Evolutionary conservation across 1,284 basidiomycete species (phyloP), one percentile per base, ranked within the genome.

Genomic region (Pascua sp.): DNA sequence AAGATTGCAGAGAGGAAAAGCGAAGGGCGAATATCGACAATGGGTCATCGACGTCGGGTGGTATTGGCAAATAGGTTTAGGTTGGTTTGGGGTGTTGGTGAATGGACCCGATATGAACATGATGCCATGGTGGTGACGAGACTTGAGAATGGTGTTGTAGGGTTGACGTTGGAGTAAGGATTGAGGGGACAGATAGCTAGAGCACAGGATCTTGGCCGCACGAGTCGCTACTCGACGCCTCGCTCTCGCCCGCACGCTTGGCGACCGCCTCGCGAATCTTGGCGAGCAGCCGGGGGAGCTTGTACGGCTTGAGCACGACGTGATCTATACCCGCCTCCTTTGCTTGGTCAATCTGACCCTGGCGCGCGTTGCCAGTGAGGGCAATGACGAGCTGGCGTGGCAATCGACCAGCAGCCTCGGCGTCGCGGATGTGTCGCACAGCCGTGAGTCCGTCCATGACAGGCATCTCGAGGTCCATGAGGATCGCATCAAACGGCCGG

Each of bases 401-500:
- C 12, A 63, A 53, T 1, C 50, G 46, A 1, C 75, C 73, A 0
- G 54, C 55, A 4, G 51, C 53, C 59, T 78, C 76, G 40, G 53
- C 39, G 24, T 52, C 44, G 18, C 77, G 56, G 15, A 77, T 66
- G 49, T 68, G 64, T 11, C 63, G 51, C 10, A 75, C 59, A 2
- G 74, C 71, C 2, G 72, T 73, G 11, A 77, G 57, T 2, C 75
- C 75, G 56, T 76, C 73, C 75, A 76, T 75, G 10, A 75, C 68
- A 3, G 70, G 68, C 69, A 69, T 69, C 55, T 69, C 67, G 17
- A 69, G 54, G 52, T 69, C 67, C 67, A 69, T 69, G 45, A 69
- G 49, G 5, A 69, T 56, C 0, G 58, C 57, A 51, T 69, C 65
- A 49, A 60, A 67, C n/a, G 39, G 43, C 18, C 41, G 12, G 7